Evolutionary conservation across 257 asterid genomes (phyloP).

Genomic region (Solanum sejunctum): DNA sequence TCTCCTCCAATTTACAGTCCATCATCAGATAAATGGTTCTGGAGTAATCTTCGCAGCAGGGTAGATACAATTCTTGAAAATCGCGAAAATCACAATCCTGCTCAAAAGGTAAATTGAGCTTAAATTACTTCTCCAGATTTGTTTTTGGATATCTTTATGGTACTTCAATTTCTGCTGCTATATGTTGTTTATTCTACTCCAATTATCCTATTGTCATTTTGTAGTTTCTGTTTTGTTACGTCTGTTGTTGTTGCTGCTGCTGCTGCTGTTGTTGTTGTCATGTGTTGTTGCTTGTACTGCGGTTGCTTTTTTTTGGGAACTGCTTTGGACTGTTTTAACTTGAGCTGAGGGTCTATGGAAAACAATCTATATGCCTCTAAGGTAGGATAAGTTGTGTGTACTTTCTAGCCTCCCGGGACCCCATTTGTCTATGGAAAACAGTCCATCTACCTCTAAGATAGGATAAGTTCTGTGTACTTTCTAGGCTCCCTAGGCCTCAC

Average conservation of each 20-base stretch:
- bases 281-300: background rate
- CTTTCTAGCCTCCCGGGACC: background rate
- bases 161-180: background rate
- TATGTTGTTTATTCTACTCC: background rate
- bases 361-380: background rate
- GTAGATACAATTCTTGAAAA: conserved; percentile 55
- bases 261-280: background rate
- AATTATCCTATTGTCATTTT: background rate
- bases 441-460: background rate
- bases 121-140: background rate
- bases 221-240: background rate
- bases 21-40: conserved; percentile 62
- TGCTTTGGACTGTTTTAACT: background rate
- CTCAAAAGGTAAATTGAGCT: background rate
- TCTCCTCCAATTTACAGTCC: conserved; percentile 54
- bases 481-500: background rate
- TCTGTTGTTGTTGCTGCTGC: background rate
- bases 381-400: background rate
- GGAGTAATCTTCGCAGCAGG: conserved; percentile 74
- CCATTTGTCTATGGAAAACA: background rate
- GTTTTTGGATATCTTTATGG: background rate
- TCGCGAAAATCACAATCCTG: conserved; percentile 8
- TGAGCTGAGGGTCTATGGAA: background rate
- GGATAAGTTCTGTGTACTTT: background rate
- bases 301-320: no score